A percentile compares a stretch with the other conserved stretches of the same genome.
Conservation (phyloP, 2,329 filamentous ascomycete genomes). For the Claviceps sp. region DNA sequence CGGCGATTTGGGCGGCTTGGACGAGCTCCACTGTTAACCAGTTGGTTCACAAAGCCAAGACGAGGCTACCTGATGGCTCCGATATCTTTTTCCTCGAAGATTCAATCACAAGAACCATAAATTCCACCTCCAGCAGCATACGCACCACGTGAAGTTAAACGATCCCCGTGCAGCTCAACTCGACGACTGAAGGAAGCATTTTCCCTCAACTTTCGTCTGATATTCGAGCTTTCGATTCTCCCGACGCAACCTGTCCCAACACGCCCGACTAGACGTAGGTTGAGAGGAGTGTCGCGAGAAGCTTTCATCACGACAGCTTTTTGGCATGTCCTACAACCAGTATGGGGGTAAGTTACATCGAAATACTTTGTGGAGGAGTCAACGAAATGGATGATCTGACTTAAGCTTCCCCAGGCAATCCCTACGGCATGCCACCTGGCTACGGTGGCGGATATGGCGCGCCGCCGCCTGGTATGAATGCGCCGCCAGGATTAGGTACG, state of each 20-base stretch:
- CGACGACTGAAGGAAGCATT: background rate
- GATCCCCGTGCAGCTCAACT: background rate
- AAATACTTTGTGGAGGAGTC: background rate
- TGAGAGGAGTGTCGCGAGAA: background rate
- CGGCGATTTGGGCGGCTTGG: background rate
- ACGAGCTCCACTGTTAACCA: constrained; percentile 1
- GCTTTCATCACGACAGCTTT: background rate
- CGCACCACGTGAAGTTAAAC: background rate
- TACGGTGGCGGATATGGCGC: background rate
- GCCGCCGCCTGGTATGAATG: constrained; percentile 41
- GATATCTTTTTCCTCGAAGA: background rate
- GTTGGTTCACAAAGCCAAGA: background rate
- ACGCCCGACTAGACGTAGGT: background rate
- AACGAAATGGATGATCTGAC: background rate
- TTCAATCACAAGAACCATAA: background rate
- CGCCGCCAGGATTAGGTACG: constrained; percentile 73
- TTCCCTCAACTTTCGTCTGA: background rate
- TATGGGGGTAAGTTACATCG: constrained; percentile 34
- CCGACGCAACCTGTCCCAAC: background rate
- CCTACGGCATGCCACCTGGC: constrained; percentile 45
- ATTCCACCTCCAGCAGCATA: background rate
- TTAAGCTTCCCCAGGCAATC: constrained; percentile 22
- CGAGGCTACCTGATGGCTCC: constrained; percentile 1
- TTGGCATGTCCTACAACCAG: constrained; percentile 45
- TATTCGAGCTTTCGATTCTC: background rate